Conservation (phyloP, 2,329 filamentous ascomycete species). For the Cladosporium velox region DNA sequence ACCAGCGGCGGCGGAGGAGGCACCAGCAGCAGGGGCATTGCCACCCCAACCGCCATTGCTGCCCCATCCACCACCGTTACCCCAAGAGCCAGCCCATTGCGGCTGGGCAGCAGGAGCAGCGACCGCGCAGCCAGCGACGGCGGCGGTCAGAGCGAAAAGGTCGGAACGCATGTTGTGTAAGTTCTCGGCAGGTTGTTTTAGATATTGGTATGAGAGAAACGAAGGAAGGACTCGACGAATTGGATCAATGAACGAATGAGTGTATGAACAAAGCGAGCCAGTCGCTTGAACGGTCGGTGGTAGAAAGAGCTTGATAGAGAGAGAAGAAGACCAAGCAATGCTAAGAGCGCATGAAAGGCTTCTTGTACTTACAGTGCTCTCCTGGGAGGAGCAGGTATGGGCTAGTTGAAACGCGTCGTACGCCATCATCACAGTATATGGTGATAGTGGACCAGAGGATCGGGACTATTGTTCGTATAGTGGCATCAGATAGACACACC, state of each 20-base stretch:
- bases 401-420: constrained; percentile 8
- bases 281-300: constrained; percentile 11
- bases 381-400: not conserved
- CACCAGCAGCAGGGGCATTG: not conserved
- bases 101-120: constrained; percentile 16
- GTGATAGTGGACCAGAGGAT: not conserved
- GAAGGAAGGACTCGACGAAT: not conserved
- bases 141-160: constrained; percentile 16
- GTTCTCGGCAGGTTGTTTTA: not conserved
- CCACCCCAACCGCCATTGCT: not conserved
- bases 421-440: not conserved
- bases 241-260: constrained; percentile 6
- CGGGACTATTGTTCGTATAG: not conserved
- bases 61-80: constrained; percentile 15
- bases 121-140: constrained; percentile 18
- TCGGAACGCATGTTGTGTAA: constrained; percentile 15
- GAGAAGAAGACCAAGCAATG: constrained; percentile 12
- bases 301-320: constrained; percentile 14
- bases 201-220: not conserved
- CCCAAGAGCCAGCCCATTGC: constrained; percentile 14
- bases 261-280: constrained; percentile 15
- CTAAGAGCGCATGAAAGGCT: constrained; percentile 10
- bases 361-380: constrained; percentile 15
- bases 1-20: not conserved
- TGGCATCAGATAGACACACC: not conserved